Evolutionary conservation across 2,329 filamentous ascomycete genomes (phyloP).

Genomic region (Hypoxylon sp.): DNA sequence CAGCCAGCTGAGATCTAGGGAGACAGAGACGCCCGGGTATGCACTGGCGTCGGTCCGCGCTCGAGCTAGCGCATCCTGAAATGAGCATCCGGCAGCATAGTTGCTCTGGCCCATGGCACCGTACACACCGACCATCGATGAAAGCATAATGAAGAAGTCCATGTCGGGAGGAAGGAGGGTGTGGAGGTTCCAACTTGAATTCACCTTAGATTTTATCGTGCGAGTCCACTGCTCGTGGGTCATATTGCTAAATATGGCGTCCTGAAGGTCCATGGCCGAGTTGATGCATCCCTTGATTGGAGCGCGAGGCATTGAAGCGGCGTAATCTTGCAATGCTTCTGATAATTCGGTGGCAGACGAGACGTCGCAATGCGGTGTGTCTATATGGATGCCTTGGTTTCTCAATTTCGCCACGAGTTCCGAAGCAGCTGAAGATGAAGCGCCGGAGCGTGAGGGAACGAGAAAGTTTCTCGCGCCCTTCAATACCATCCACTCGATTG

Average conservation of each 20-base stretch:
- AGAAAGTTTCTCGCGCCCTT: constrained; percentile 43
- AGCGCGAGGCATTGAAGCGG: constrained; percentile 5
- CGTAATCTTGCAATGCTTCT: not conserved
- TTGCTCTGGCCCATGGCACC: constrained; percentile 63
- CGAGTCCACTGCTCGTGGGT: constrained; percentile 27
- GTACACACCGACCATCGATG: constrained; percentile 52
- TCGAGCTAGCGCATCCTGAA: not conserved
- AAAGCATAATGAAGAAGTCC: constrained; percentile 56
- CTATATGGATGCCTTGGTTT: not conserved
- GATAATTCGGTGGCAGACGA: not conserved
- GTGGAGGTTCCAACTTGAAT: constrained; percentile 39
- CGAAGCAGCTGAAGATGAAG: constrained; percentile 1
- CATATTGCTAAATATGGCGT: constrained; percentile 36
- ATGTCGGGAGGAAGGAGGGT: constrained; percentile 9
- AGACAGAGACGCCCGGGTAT: too few relatives aligned
- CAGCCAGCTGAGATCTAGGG: not conserved
- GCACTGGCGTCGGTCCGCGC: too few relatives aligned
- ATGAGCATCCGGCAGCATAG: constrained; percentile 68
- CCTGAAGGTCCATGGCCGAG: constrained; percentile 17
- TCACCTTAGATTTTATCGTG: constrained; percentile 29
- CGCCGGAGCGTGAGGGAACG: constrained; percentile 40
- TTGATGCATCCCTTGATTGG: constrained; percentile 17
- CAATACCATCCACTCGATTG: constrained; percentile 40
- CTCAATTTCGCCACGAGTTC: constrained; percentile 2
- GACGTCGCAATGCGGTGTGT: constrained; percentile 28